Evolutionary conservation across 139 green algal species (phyloP).

Genomic region (Limnomonas spitsbergensis): DNA sequence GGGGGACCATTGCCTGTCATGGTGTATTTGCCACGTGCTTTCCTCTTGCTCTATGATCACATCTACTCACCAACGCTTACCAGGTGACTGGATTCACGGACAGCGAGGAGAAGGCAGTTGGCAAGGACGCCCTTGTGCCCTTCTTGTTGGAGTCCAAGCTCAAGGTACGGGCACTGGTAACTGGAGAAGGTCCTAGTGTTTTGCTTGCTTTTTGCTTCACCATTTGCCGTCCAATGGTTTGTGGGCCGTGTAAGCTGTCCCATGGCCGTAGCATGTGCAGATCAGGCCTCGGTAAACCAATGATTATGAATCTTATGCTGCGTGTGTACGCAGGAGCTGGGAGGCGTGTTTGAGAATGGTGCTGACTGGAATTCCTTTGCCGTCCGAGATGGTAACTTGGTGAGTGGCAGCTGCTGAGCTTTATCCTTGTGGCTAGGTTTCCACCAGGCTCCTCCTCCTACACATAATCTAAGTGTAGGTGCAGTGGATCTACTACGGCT

Average conservation of each 20-base stretch:
- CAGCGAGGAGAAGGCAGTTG: slow-evolving; percentile 41
- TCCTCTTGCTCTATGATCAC: no score
- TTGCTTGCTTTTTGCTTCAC: neutral
- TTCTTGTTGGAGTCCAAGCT: slow-evolving; percentile 41
- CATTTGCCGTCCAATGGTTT: neutral
- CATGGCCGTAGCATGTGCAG: no score
- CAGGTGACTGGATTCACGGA: slow-evolving; percentile 36
- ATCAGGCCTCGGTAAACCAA: no score
- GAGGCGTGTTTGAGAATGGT: neutral
- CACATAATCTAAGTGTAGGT: no score
- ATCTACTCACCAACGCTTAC: neutral
- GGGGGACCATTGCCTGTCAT: no score
- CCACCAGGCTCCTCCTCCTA: no score
- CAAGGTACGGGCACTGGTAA: neutral
- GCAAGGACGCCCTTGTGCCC: slow-evolving; percentile 34
- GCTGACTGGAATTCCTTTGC: neutral
- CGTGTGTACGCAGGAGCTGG: neutral
- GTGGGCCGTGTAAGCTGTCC: neutral
- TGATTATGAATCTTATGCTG: neutral
- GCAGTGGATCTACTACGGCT: no score
- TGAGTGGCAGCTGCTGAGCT: no score
- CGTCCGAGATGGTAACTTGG: neutral
- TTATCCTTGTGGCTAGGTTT: no score
- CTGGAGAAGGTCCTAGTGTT: neutral
- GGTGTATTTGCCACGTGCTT: no score